Evolutionary conservation across 495 filamentous ascomycete genomes (phyloP), one percentile per base, ranked within the genome.

Genomic region (Jackrogersella minutella): DNA sequence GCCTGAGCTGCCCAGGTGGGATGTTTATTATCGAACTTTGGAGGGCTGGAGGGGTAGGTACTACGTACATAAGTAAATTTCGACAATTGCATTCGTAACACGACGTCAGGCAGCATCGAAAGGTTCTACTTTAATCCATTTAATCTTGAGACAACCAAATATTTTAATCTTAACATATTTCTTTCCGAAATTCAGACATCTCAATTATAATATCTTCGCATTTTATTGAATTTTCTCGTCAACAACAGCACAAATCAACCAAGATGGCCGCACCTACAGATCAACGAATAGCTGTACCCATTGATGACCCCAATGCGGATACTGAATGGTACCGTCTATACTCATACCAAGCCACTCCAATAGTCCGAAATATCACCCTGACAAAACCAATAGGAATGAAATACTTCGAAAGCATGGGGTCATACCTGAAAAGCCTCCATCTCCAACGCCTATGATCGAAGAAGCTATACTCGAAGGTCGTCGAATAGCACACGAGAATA

Each of bases 331-430:
- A 81, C 55, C 74, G 55, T 51, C 19, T 43, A 17, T 51, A 53
- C 17, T 54, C 5, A 28, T 7, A 13, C 9, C 21, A 50, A 49
- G 33, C 13, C 37, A 9, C 19, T 10, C 17, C 26, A 28, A 36
- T 22, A 4, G 9, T 11, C n/a, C 17, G 4, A 33, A 44, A 21
- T n/a, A 49, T 37, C 68, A 47, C 69, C 47, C 40, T 55, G 41
- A 62, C 22, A 64, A 62, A 64, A 13, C 37, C 19, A 30, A 52
- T 74, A 97, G 93, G 94, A 99, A 99, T 73, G 95, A 99, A 64
- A 99, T 99, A 72, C 91, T 99, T 49, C 92, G 95, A 56, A 93
- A 96, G 76, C 93, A 98, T 79, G 91, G 91, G 37, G 81, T 99
- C 52, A 98, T 99, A 57, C 95, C 95, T 10, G 93, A 97, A 73